Evolutionary conservation across 352 stramenopile species (phyloP), one percentile per base, ranked within the genome.

Genomic region (Globisporangium megalacanthum): DNA sequence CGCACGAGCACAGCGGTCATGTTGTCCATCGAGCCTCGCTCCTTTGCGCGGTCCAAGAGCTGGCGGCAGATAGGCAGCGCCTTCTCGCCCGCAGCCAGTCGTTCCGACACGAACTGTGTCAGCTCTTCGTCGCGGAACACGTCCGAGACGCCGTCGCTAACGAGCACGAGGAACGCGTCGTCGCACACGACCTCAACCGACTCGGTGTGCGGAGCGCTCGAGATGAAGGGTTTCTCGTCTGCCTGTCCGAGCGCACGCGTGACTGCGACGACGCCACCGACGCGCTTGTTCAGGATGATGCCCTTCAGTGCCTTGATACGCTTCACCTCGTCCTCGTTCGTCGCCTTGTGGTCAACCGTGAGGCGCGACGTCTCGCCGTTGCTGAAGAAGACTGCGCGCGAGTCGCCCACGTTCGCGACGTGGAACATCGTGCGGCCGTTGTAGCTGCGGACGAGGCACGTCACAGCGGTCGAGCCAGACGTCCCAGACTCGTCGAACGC

Each of bases 241-340:
- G 75, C 70, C 61, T 93, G 83, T n/a, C 83, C 83, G 6, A 93
- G 69, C 5, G 83, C 83, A 9, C 83, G 73, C 31, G 83, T 90
- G 39, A 93, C 83, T 2, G 79, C 79, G 39, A 90, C 75, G 47
- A 77, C 78, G 9, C 83, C 83, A 25, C 65, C 80, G 35, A 93
- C 83, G 51, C 83, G 83, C 61, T 89, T 89, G 69, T 91, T 91
- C 47, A 93, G 66, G 49, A 93, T 89, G 56, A 93, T 93, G 37
- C 83, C 83, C 52, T 89, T 81, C 29, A 79, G 68, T 9, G 68
- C 79, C 15, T 77, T 79, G 56, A 93, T 93, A 41, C 83, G 83
- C 57, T 72, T 78, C 49, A 82, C 66, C 55, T 93, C 83, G 66
- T 87, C 79, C 52, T 76, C 70, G 66, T 90, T 91, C 19, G 79